Evolutionary conservation across 2,329 filamentous ascomycete genomes (phyloP).

Genomic region (Cladosporium austrohemisphaericum): DNA sequence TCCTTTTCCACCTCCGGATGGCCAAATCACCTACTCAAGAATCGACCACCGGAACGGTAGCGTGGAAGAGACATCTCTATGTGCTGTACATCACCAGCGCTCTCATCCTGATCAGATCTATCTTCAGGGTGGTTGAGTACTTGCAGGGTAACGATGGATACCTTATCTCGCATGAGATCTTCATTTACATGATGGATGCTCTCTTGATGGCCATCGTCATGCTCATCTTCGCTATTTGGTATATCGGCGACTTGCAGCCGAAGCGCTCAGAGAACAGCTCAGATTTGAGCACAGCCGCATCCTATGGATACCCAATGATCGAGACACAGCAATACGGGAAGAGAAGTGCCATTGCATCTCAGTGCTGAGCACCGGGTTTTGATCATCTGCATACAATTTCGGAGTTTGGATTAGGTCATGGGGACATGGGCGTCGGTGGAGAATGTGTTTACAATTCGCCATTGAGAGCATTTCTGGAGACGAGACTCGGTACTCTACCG

Average conservation of each 20-base stretch:
- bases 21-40: background rate
- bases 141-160: constrained; percentile 41
- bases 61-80: constrained; percentile 34
- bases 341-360: too few species aligned
- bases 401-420: too few species aligned
- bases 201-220: constrained; percentile 36
- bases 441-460: too few species aligned
- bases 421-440: too few species aligned
- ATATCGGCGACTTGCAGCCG: constrained; percentile 9
- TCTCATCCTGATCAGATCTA: constrained; percentile 45
- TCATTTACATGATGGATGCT: constrained; percentile 46
- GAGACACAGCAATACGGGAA: background rate
- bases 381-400: too few species aligned
- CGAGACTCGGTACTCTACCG: too few species aligned
- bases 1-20: constrained; percentile 49
- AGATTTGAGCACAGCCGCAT: background rate
- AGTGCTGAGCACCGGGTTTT: too few species aligned
- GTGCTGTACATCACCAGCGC: constrained; percentile 38
- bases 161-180: constrained; percentile 41
- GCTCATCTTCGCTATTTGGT: constrained; percentile 19
- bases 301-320: background rate
- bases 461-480: too few species aligned
- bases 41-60: constrained; percentile 18
- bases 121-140: constrained; percentile 50
- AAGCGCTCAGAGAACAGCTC: background rate